Percentiles rank a stretch among this genome's conserved stretches.
phyloP scores from a whole-genome alignment of 148 eudicot genomes.

The Gaultheria prostrata region DNA sequence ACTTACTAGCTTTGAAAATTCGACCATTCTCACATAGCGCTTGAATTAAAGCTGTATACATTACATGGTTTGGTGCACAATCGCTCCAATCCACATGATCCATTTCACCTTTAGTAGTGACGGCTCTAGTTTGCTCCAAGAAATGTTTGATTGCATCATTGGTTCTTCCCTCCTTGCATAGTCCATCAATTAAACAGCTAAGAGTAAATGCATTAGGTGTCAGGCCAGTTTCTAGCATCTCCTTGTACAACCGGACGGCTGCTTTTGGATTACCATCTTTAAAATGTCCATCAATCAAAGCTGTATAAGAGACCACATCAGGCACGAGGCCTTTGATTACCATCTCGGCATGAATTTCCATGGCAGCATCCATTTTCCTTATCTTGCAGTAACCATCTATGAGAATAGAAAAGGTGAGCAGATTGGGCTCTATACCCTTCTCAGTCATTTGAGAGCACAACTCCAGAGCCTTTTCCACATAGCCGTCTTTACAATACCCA shows the following conservation, averaged over 20 bases:
- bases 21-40: slow-evolving; percentile 60
- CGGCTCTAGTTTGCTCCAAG: slow-evolving; percentile 32
- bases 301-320: slow-evolving; percentile 75
- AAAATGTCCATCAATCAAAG: slow-evolving; percentile 72
- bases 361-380: slow-evolving; percentile 61
- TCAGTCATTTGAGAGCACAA: slow-evolving; percentile 64
- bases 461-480: slow-evolving; percentile 63
- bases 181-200: slow-evolving; percentile 72
- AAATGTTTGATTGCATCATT: slow-evolving; percentile 55
- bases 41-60: slow-evolving; percentile 66
- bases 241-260: slow-evolving; percentile 64
- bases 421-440: slow-evolving; percentile 53
- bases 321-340: slow-evolving; percentile 53
- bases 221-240: slow-evolving; percentile 63
- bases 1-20: slow-evolving; percentile 54
- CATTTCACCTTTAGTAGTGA: slow-evolving; percentile 18
- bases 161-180: slow-evolving; percentile 61
- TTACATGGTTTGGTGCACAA: slow-evolving; percentile 43
- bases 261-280: slow-evolving; percentile 45
- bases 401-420: slow-evolving; percentile 59
- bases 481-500: slow-evolving; percentile 59
- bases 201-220: slow-evolving; percentile 58
- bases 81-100: slow-evolving; percentile 14
- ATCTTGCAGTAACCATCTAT: slow-evolving; percentile 62
- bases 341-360: slow-evolving; percentile 69